These are phyloP conservation scores for Chaetomiaceae sp. DNA, from an alignment of 2,329 filamentous ascomycete genomes.

Conservation along the genomic window DNA sequence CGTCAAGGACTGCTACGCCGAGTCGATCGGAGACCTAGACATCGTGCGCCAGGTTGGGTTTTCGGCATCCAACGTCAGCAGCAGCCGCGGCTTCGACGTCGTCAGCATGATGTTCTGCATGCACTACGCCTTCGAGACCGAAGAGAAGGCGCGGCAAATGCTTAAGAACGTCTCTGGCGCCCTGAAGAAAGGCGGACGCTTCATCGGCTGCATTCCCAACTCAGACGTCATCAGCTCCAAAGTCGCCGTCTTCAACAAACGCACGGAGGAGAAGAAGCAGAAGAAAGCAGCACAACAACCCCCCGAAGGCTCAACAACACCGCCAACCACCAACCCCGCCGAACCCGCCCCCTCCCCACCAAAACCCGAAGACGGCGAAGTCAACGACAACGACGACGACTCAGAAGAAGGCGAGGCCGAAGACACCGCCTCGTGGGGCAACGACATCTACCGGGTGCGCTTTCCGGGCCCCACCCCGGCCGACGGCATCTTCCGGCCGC, in stretches of 20 bases:
- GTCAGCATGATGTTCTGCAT: conserved; percentile 99
- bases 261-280: conserved; percentile 36
- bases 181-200: conserved; percentile 87
- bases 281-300: conserved; percentile 28
- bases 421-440: conserved; percentile 77
- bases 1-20: conserved; percentile 87
- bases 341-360: background rate
- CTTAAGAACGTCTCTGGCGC: conserved; percentile 84
- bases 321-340: conserved; percentile 22
- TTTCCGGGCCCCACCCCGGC: conserved; percentile 78
- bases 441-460: conserved; percentile 82
- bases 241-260: conserved; percentile 66
- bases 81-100: conserved; percentile 81
- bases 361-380: conserved; percentile 27
- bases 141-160: conserved; percentile 86
- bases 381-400: conserved; percentile 40
- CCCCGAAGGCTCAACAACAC: conserved; percentile 14
- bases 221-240: conserved; percentile 79
- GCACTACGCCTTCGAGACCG: conserved; percentile 95
- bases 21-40: conserved; percentile 72
- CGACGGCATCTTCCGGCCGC: conserved; percentile 87
- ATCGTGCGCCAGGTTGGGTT: conserved; percentile 85
- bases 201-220: conserved; percentile 95
- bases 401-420: conserved; percentile 56
- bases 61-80: conserved; percentile 57